Percentiles rank a stretch among this genome's conserved stretches.
Conservation (phyloP, 768 basidiomycete species). For the Termitomyces sp. region DNA sequence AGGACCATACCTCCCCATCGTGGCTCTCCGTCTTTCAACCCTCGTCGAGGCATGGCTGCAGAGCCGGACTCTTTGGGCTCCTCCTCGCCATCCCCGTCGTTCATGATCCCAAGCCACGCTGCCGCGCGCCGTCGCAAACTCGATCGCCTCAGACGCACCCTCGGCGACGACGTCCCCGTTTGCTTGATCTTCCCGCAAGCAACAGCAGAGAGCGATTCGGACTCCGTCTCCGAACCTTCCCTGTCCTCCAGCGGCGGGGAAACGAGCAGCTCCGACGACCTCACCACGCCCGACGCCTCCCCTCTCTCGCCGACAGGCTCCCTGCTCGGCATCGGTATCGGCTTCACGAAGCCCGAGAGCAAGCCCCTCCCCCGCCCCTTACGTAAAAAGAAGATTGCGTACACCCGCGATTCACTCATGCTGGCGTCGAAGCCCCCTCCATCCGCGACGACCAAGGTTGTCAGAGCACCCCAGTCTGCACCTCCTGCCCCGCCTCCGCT, state of each 20-base stretch:
- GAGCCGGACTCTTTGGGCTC: conserved; percentile 12
- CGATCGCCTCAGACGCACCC: conserved; percentile 52
- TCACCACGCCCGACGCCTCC: neutral
- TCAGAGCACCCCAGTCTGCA: neutral
- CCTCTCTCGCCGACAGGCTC: neutral
- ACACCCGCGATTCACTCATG: conserved; percentile 9
- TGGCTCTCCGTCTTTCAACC: neutral
- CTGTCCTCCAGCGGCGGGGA: neutral
- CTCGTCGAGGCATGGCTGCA: neutral
- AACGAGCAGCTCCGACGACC: conserved; percentile 1
- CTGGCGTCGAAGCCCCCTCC: neutral
- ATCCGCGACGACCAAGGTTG: neutral
- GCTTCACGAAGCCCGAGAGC: neutral
- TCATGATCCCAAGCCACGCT: conserved; percentile 39
- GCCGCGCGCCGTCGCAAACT: conserved; percentile 51
- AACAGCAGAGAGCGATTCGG: neutral
- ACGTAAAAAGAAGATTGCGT: conserved; percentile 7
- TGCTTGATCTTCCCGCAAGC: conserved; percentile 49
- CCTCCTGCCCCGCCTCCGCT: conserved; percentile 1
- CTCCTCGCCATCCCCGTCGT: conserved; percentile 27
- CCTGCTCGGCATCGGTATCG: neutral
- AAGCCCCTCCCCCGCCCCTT: neutral
- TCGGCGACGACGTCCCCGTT: conserved; percentile 59
- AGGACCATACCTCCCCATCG: conserved; percentile 13
- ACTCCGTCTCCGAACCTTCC: conserved; percentile 1